These are phyloP conservation scores for Rhizoclosmatium sp. DNA, from an alignment of 192 early-diverging fungal species.

Conservation along the genomic window DNA sequence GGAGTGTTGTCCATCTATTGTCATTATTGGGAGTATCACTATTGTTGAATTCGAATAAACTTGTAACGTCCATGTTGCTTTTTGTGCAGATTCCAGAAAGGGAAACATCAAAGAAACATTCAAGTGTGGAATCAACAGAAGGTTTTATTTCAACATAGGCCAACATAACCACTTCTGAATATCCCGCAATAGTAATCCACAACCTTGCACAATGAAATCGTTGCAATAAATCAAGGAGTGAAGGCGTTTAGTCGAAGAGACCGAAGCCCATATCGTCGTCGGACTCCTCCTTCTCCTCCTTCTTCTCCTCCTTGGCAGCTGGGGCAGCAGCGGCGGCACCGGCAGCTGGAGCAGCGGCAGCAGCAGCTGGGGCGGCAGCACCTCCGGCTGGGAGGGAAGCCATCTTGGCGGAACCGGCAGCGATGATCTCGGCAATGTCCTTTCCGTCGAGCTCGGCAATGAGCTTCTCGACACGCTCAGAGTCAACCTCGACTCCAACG, in stretches of 20 bases:
- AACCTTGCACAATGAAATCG: constrained; percentile 23
- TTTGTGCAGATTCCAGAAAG: no score
- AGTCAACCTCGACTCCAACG: constrained; percentile 93
- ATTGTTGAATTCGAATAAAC: no score
- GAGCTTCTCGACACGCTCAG: constrained; percentile 79
- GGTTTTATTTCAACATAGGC: not conserved
- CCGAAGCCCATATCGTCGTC: constrained; percentile 94
- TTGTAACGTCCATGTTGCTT: no score
- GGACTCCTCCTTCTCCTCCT: constrained; percentile 89
- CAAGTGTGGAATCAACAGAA: no score
- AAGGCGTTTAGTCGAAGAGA: constrained; percentile 90
- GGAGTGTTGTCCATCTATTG: no score
- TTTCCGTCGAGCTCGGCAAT: constrained; percentile 87
- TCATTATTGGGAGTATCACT: no score
- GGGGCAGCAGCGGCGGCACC: constrained; percentile 71
- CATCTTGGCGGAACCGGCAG: constrained; percentile 91
- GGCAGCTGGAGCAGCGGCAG: constrained; percentile 72
- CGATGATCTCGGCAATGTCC: constrained; percentile 88
- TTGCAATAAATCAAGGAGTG: not conserved
- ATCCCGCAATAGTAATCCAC: not conserved
- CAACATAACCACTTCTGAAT: not conserved
- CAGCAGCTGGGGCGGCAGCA: constrained; percentile 71
- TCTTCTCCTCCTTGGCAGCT: constrained; percentile 68
- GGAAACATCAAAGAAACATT: no score
- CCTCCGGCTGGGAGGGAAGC: constrained; percentile 94